phyloP scores from a whole-genome alignment of 192 early-diverging fungal genomes.

The Coemansia sp. region DNA sequence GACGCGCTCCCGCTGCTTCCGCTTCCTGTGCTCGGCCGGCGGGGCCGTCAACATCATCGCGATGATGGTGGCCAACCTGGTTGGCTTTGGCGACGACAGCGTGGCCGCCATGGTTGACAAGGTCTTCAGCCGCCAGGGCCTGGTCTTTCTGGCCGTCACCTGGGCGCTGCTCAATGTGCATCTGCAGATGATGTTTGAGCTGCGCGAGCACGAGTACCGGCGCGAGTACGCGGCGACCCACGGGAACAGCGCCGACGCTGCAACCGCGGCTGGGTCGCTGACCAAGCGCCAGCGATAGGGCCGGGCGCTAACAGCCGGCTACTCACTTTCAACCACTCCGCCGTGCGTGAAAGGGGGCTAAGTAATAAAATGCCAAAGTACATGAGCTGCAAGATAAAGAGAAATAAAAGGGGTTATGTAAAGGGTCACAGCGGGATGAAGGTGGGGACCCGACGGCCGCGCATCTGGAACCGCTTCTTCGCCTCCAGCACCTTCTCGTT shows the following conservation, averaged over 20 bases:
- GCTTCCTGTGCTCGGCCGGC: conserved; percentile 79
- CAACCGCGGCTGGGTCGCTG: neutral
- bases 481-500: conserved; percentile 49
- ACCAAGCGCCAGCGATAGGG: conserved; percentile 18
- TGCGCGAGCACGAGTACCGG: conserved; percentile 70
- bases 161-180: conserved; percentile 61
- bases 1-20: conserved; percentile 58
- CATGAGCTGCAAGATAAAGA: neutral
- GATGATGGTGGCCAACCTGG: conserved; percentile 96
- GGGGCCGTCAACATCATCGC: conserved; percentile 83
- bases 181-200: conserved; percentile 81
- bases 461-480: conserved; percentile 25
- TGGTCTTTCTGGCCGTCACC: conserved; percentile 54
- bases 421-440: neutral
- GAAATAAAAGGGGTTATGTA: neutral
- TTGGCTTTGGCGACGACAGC: conserved; percentile 95
- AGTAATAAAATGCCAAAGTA: too few relatives aligned
- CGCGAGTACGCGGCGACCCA: conserved; percentile 17
- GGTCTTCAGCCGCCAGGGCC: conserved; percentile 58
- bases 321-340: too few relatives aligned
- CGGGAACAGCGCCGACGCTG: neutral
- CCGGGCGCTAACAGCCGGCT: too few relatives aligned
- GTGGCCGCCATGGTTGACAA: conserved; percentile 70
- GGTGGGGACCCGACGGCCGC: neutral
- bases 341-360: too few relatives aligned